A percentile compares a stretch with the other conserved stretches of the same genome.
Evolutionary conservation across 1,284 basidiomycete genomes (phyloP).

Genomic region (Ganoderma lingzhi): DNA sequence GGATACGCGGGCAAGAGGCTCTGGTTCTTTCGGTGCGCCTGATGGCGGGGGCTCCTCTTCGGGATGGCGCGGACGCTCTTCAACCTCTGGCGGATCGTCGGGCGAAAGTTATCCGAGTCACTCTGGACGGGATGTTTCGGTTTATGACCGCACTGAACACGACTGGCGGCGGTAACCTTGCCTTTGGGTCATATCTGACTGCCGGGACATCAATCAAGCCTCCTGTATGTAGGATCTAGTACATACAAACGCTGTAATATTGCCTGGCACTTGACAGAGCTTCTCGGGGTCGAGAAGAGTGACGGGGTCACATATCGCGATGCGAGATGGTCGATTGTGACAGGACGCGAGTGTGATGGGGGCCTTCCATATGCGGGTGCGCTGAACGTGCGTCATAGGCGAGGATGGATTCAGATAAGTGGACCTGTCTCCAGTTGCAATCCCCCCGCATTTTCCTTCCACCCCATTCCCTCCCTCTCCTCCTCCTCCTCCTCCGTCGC

Average conservation of each 20-base stretch:
- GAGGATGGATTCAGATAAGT: conserved; percentile 5
- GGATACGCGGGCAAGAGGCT: not conserved
- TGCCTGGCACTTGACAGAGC: not conserved
- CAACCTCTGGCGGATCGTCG: not conserved
- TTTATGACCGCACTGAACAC: not conserved
- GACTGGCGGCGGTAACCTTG: not conserved
- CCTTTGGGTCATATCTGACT: not conserved
- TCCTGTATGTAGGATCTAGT: no score
- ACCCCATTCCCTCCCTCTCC: conserved; percentile 5
- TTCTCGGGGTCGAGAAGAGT: not conserved
- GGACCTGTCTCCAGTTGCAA: conserved; percentile 17
- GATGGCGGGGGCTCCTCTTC: not conserved
- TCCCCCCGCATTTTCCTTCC: conserved; percentile 3
- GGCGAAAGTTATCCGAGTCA: not conserved
- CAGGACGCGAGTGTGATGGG: conserved; percentile 32
- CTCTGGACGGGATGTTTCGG: not conserved
- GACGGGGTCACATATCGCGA: conserved; percentile 15
- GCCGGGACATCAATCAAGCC: not conserved
- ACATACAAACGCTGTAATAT: not conserved
- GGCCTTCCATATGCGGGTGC: conserved; percentile 21
- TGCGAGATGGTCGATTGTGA: conserved; percentile 24
- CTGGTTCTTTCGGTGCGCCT: not conserved
- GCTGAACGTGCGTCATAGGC: conserved; percentile 34
- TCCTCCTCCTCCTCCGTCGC: conserved; percentile 20
- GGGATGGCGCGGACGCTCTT: not conserved